Evolutionary conservation across 1,284 basidiomycete genomes (phyloP), one percentile per base, ranked within the genome.

Genomic region (Stygiomarasmius scandens): DNA sequence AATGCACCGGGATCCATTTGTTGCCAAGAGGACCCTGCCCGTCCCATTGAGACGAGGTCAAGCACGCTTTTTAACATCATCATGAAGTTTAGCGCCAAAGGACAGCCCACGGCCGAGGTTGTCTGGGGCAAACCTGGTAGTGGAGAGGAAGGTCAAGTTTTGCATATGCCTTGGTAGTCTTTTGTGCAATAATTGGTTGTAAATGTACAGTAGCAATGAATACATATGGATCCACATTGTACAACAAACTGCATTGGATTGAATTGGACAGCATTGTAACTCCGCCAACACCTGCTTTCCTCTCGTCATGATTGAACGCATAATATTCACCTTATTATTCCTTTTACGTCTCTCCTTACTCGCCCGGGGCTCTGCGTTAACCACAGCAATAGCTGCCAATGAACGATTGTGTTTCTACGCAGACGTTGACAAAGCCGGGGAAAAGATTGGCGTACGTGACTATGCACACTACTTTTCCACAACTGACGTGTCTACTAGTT

Each of bases 351-450:
- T 74, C 10, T 66, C 68, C 32, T 43, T 66, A 25, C 60, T 61
- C 5, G 73, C 67, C 6, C 66, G 69, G n/a, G 74, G 73, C 2
- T 74, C 93, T 1, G 95, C 97, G 0, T 76, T 99, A 49, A 98
- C 96, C 1, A 95, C 95, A 2, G 80, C 90, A 27, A 85, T 99
- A 58, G 78, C 83, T 19, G 87, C 94, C 0, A 95, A 95, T 69
- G 93, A 97, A 69, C 82, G 92, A 52, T 77, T 92, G 55, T 99
- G 97, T 74, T 99, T 96, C 76, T 98, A 94, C 68, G 93, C 95
- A 6, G 94, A 96, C 71, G 95, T 97, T n/a, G 96, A 98, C 78
- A 93, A 95, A 74, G 85, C 81, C 1, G 90, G 90, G 45, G 93
- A 96, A 75, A 96, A 96, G 81, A 88, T 96, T 61, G 91, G 93